Conservation (phyloP, 2,329 filamentous ascomycete genomes). For the Penicillium hesseltinei region DNA sequence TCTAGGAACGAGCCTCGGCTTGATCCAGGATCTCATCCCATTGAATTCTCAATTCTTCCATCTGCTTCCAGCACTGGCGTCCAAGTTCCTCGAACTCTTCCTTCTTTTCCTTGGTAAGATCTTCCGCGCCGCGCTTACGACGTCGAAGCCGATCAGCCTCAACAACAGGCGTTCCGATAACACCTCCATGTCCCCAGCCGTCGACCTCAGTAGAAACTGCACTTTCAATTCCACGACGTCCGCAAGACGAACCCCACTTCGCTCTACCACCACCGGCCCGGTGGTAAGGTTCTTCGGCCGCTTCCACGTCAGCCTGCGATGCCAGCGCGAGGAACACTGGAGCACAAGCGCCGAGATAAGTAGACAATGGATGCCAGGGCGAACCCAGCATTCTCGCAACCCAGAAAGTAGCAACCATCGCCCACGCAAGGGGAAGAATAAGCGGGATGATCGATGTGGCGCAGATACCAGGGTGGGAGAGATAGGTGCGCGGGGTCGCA, state of each 20-base stretch:
- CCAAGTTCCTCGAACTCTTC: slow-evolving; percentile 42
- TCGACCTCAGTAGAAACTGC: slow-evolving; percentile 79
- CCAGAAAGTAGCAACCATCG: slow-evolving; percentile 67
- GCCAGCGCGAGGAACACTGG: slow-evolving; percentile 76
- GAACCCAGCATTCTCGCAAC: slow-evolving; percentile 76
- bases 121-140: slow-evolving; percentile 57
- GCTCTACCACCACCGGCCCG: slow-evolving; percentile 60
- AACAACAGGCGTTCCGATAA: slow-evolving; percentile 50
- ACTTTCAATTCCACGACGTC: slow-evolving; percentile 56
- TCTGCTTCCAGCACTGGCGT: slow-evolving; percentile 41
- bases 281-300: slow-evolving; percentile 45
- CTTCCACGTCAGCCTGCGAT: slow-evolving; percentile 48
- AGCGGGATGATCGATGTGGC: slow-evolving; percentile 78
- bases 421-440: slow-evolving; percentile 64
- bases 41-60: slow-evolving; percentile 42
- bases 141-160: slow-evolving; percentile 53
- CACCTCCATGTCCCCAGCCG: slow-evolving; percentile 72
- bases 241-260: slow-evolving; percentile 83
- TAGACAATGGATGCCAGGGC: slow-evolving; percentile 78
- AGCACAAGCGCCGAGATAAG: slow-evolving; percentile 73
- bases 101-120: slow-evolving; percentile 52
- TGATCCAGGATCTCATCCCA: slow-evolving; percentile 43
- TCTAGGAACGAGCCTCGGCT: slow-evolving; percentile 25
- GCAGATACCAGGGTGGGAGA: slow-evolving; percentile 84
- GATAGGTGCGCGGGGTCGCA: slow-evolving; percentile 62